Evolutionary conservation across 73 alveolate species (phyloP), one percentile per base, ranked within the genome.

Genomic region (Paramecium primaurelia): DNA sequence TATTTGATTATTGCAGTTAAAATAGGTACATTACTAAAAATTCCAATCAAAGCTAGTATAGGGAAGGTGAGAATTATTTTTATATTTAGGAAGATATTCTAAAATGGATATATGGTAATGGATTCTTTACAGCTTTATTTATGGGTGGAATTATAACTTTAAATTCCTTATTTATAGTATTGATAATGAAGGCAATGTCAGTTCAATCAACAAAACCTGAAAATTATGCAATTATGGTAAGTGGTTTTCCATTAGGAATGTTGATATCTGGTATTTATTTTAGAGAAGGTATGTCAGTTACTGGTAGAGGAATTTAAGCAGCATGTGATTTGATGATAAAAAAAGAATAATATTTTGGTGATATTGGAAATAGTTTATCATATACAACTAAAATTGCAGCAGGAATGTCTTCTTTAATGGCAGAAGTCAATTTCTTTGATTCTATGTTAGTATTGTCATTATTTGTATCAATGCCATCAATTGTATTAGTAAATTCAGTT

Each of bases 271-370:
- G 77, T 6, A 42, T 80, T 1, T 80, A 44, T 34, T 80, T 80
- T 80, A 80, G 91, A 80, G 91, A 80, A 47, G 91, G 71, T 0
- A 38, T 77, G 49, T 40, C 89, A 20, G 89, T 77, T 34, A 77
- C 89, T 38, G 89, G 89, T 0, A 77, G 89, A 44, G 89, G 89
- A 38, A 42, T 77, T 12, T 12, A 16, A 77, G 64, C 89, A 77
- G 89, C 89, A 0, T 77, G 89, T 77, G 89, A 77, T 44, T 40
- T 77, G 20, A 77, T 77, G 71, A 77, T 77, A 40, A 77, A 44
- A 4, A 77, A 77, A 77, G 89, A 77, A 20, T 42, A 77, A 77
- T 77, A 38, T 77, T 42, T 77, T 77, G 89, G 89, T 26, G 64
- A 77, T 26, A 14, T 77, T 11, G 89, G 89, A 36, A 77, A 77